These are phyloP conservation scores for Coemansia sp. DNA, from an alignment of 192 early-diverging fungal species.

Conservation along the genomic window DNA sequence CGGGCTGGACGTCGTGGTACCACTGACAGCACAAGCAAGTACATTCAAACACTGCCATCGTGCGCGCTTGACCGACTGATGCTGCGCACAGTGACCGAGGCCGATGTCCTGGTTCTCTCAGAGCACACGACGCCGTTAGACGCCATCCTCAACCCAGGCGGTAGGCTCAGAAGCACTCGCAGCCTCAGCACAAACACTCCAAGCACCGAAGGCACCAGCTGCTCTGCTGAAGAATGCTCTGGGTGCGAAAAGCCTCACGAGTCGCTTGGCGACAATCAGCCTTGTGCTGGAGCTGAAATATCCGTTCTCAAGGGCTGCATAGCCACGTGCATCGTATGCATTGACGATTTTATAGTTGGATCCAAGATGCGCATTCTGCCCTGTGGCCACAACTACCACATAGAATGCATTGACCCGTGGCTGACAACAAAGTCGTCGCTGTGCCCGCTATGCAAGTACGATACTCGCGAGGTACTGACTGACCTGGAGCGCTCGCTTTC, in stretches of 20 bases:
- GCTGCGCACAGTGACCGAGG: conserved; percentile 37
- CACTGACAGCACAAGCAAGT: conserved; percentile 11
- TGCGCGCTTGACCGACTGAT: conserved; percentile 46
- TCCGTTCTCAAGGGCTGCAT: conserved; percentile 34
- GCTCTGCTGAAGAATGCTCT: neutral
- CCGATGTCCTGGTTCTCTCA: conserved; percentile 30
- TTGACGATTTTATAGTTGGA: conserved; percentile 52
- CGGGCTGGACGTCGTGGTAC: neutral
- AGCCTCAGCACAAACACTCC: neutral
- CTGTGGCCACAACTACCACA: conserved; percentile 57
- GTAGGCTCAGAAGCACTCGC: conserved; percentile 7
- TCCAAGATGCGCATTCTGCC: conserved; percentile 53
- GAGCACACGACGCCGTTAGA: conserved; percentile 44
- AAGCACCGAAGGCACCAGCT: neutral
- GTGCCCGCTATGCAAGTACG: conserved; percentile 56
- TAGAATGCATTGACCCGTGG: conserved; percentile 58
- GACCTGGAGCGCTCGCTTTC: conserved; percentile 42
- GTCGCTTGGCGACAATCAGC: neutral
- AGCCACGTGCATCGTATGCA: conserved; percentile 55
- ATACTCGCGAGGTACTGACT: conserved; percentile 47
- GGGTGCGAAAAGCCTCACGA: conserved; percentile 1
- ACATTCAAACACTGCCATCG: conserved; percentile 38
- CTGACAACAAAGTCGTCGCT: conserved; percentile 51
- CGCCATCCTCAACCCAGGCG: conserved; percentile 32
- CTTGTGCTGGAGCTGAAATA: neutral